A percentile compares a stretch with the other conserved stretches of the same genome.
Conservation (phyloP, 148 eudicot species). For the Silene conica region DNA sequence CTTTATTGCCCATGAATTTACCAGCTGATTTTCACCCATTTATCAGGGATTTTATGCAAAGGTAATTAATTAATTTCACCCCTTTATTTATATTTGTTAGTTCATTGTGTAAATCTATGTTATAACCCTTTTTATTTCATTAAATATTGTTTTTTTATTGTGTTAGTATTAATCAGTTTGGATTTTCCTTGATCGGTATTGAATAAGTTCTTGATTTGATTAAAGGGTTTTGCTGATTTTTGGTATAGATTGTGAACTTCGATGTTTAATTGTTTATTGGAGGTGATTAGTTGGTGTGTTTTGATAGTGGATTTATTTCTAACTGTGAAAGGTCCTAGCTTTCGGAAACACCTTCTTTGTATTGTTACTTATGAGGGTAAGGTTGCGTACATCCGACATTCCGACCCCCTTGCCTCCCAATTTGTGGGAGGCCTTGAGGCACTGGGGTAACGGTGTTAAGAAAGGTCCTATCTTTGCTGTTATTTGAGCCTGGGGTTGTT, state of each 20-base stretch:
- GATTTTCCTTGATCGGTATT: constrained; percentile 5
- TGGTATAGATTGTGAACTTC: not conserved
- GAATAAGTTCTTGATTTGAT: constrained; percentile 12
- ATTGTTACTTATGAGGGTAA: no score
- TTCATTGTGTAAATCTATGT: constrained; percentile 5
- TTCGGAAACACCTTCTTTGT: not conserved
- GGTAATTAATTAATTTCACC: not conserved
- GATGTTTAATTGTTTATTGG: constrained; percentile 3
- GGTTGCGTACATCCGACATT: no score
- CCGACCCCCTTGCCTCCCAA: no score
- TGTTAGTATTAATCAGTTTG: constrained; percentile 6
- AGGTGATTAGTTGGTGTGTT: not conserved
- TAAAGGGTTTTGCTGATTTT: constrained; percentile 3
- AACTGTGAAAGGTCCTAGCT: constrained; percentile 1
- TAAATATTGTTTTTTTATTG: not conserved
- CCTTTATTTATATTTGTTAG: not conserved
- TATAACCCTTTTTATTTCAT: not conserved
- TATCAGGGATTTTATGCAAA: not conserved
- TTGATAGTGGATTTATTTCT: not conserved
- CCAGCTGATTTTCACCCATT: not conserved
- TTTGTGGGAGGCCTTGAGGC: no score
- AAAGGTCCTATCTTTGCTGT: not conserved
- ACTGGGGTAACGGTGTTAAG: not conserved
- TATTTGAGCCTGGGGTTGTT: not conserved
- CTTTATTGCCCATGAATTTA: not conserved